Evolutionary conservation across 2,329 filamentous ascomycete species (phyloP).

Genomic region (Pseudopyrenochaeta lycopersici): DNA sequence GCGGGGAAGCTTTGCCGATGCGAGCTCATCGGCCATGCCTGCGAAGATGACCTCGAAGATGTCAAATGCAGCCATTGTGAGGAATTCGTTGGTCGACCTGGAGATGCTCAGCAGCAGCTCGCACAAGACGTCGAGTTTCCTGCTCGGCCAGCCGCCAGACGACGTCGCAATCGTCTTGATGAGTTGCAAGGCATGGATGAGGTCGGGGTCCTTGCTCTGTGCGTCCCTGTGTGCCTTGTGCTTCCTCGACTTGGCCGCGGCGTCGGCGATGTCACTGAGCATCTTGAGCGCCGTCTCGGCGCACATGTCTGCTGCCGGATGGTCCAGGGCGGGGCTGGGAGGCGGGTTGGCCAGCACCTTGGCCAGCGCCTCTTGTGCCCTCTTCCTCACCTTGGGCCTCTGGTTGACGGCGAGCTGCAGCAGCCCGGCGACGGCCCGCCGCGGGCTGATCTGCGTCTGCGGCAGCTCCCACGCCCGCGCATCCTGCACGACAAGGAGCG

Average conservation of each 20-base stretch:
- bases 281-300: conserved; percentile 88
- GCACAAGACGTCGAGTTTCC: conserved; percentile 91
- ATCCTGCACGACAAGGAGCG: conserved; percentile 90
- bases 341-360: conserved; percentile 85
- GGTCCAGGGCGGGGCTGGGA: conserved; percentile 89
- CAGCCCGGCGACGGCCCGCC: conserved; percentile 85
- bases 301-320: conserved; percentile 95
- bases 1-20: conserved; percentile 87
- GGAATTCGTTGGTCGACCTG: conserved; percentile 88
- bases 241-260: conserved; percentile 75
- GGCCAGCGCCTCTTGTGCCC: conserved; percentile 87
- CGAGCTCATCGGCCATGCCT: conserved; percentile 86
- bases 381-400: conserved; percentile 91
- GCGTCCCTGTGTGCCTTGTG: conserved; percentile 61
- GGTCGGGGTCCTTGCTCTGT: conserved; percentile 75
- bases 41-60: conserved; percentile 98
- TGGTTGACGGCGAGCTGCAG: conserved; percentile 85
- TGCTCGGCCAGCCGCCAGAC: conserved; percentile 94
- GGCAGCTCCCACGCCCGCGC: conserved; percentile 86
- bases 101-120: conserved; percentile 90
- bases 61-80: conserved; percentile 95
- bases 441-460: conserved; percentile 82
- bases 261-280: conserved; percentile 77
- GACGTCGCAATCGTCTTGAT: conserved; percentile 88
- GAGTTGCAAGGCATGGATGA: conserved; percentile 92